Conservation (phyloP, 192 early-diverging fungal species). For the Kappamyces sp. region DNA sequence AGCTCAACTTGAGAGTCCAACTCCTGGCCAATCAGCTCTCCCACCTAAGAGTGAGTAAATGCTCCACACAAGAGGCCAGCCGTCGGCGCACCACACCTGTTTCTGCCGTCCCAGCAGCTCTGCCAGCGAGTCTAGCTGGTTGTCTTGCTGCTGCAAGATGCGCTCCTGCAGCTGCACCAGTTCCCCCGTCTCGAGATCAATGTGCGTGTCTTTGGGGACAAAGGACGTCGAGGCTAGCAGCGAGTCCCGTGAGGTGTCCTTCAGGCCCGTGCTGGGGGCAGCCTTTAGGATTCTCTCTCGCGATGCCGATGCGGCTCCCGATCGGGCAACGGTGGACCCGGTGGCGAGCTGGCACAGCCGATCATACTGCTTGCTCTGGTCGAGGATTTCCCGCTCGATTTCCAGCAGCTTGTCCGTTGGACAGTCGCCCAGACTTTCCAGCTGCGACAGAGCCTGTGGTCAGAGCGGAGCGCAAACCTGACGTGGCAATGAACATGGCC, state of each 20-base stretch:
- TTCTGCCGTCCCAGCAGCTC: constrained; percentile 8
- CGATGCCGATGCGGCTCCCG: neutral
- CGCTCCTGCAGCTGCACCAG: constrained; percentile 15
- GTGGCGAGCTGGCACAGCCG: neutral
- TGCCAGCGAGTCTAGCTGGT: constrained; percentile 3
- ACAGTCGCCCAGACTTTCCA: neutral
- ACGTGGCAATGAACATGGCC: too few species aligned
- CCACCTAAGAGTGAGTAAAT: neutral
- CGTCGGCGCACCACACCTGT: neutral
- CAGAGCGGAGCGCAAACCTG: too few species aligned
- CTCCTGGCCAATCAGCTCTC: constrained; percentile 15
- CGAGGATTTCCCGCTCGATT: constrained; percentile 5
- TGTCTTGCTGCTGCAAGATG: constrained; percentile 5
- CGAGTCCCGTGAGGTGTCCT: neutral
- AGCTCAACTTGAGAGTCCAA: constrained; percentile 11
- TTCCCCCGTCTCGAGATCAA: constrained; percentile 5
- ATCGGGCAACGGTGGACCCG: neutral
- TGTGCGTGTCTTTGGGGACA: neutral
- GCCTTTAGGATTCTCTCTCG: neutral
- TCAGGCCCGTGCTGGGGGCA: too few species aligned
- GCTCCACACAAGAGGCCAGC: too few species aligned
- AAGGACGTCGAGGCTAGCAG: neutral
- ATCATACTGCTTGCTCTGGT: constrained; percentile 7
- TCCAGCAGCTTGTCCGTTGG: neutral
- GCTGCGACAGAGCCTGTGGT: too few species aligned